Base-by-base conservation (phyloP, 2,329 filamentous ascomycete species). In the Xylariales sp. region DNA sequence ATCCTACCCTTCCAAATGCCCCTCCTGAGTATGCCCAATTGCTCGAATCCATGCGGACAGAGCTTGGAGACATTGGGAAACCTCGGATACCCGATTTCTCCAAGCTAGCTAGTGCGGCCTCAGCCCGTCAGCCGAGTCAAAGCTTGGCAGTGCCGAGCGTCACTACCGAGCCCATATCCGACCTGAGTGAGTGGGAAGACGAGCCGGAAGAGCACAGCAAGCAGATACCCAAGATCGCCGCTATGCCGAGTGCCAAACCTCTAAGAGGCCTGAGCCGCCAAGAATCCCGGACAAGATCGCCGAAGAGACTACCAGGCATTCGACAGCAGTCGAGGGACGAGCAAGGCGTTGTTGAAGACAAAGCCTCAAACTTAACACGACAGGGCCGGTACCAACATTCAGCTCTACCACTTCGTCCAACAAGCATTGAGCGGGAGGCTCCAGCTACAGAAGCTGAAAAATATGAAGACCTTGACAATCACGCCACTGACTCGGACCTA, bases 181-280 rank as follows among this genome's bases (percentile, higher is more conserved):
- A 76, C 27, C 61, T 76, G 14, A 75, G 72, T 39, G 73, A 78
- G 31, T 55, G 73, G n/a, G 74, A 78, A 33, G 70, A 77, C 1
- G 69, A 74, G 24, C 42, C 45, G 15, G 57, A 57, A 15, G 51
- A 55, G 1, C 10, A 9, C 20, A 6, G 20, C 33, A 34, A 48
- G 22, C 21, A 43, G 12, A 12, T 42, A 21, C 19, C 50, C 35
- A 40, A 43, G 36, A 20, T 40, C 40, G 20, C 45, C 46, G 28
- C 44, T 40, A 11, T 25, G 4, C 11, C 20, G 16, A 40, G 29
- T n/a, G 11, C 18, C 32, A 31, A 47, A 41, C 25, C 38, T 41
- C 4, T 28, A 35, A 9, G 31, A n/a, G 22, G 43, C 4, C 27
- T 11, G 10, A 34, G 22, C 22, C 35, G 28, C 12, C 33, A 34